Conservation (phyloP, 768 basidiomycete genomes). For the Amanita pallidorosea region DNA sequence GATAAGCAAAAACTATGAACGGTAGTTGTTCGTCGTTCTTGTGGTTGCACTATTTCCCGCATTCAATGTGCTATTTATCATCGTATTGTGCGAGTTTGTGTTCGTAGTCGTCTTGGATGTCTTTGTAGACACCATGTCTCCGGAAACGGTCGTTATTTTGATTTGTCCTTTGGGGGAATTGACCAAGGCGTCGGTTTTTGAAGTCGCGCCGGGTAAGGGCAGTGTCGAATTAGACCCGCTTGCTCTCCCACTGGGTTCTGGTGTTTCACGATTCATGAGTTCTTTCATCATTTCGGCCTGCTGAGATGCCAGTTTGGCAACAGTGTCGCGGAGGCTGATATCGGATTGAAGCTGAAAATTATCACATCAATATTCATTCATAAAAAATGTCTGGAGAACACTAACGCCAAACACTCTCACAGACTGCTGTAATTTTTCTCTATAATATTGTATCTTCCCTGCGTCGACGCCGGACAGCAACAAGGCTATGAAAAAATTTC, state of each 20-base stretch:
- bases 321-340: slow-evolving; percentile 4
- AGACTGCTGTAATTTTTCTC: slow-evolving; percentile 1
- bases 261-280: neutral
- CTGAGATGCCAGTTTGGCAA: neutral
- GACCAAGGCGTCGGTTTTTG: neutral
- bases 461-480: neutral
- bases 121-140: neutral
- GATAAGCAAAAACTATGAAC: neutral
- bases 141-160: neutral
- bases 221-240: neutral
- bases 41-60: neutral
- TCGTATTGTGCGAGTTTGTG: neutral
- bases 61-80: slow-evolving; percentile 1
- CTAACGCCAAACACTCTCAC: slow-evolving; percentile 5
- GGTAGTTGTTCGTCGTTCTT: neutral
- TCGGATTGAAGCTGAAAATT: slow-evolving; percentile 2
- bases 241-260: neutral
- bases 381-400: neutral
- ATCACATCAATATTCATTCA: neutral
- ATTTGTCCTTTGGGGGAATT: neutral
- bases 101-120: neutral
- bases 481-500: slow-evolving; percentile 1
- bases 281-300: slow-evolving; percentile 5
- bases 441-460: slow-evolving; percentile 3
- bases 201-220: neutral